Percentiles rank a stretch among this genome's conserved stretches.
Evolutionary conservation across 2,329 filamentous ascomycete species (phyloP).

Genomic region (Colletotrichum lentis): DNA sequence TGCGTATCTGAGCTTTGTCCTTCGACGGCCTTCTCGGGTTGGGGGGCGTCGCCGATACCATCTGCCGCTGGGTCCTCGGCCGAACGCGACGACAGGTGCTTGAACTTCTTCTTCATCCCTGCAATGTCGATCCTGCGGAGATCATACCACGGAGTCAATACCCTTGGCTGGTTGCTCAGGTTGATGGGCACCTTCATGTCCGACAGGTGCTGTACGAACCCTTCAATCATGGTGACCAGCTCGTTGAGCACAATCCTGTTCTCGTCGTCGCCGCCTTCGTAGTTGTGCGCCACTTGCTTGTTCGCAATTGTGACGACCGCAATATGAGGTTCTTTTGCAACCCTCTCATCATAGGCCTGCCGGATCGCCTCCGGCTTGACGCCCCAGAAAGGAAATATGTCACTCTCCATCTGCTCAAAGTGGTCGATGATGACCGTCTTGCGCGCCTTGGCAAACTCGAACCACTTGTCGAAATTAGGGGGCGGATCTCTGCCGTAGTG

Average conservation of each 20-base stretch:
- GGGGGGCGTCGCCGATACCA: slow-evolving; percentile 29
- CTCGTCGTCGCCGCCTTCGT: slow-evolving; percentile 44
- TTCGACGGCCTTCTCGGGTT: neutral
- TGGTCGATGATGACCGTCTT: slow-evolving; percentile 78
- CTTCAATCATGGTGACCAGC: slow-evolving; percentile 71
- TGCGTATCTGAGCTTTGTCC: slow-evolving; percentile 14
- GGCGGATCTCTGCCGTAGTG: slow-evolving; percentile 75
- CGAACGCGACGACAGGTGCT: slow-evolving; percentile 62
- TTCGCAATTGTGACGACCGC: slow-evolving; percentile 66
- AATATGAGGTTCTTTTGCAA: slow-evolving; percentile 54
- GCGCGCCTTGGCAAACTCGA: slow-evolving; percentile 74
- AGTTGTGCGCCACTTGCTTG: slow-evolving; percentile 63
- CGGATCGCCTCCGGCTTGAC: slow-evolving; percentile 73
- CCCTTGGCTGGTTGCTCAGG: slow-evolving; percentile 75
- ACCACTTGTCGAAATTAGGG: slow-evolving; percentile 86
- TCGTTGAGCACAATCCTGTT: slow-evolving; percentile 52
- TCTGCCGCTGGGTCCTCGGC: slow-evolving; percentile 12
- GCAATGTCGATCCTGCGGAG: slow-evolving; percentile 44
- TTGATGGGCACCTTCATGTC: slow-evolving; percentile 90
- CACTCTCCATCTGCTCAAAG: slow-evolving; percentile 79
- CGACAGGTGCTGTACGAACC: slow-evolving; percentile 76
- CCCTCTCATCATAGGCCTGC: slow-evolving; percentile 56
- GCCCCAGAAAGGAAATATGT: slow-evolving; percentile 80
- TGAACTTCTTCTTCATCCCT: slow-evolving; percentile 48
- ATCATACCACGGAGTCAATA: slow-evolving; percentile 75